Base-by-base conservation (phyloP, 2,329 filamentous ascomycete genomes). In the Sclerotinia nivalis region DNA sequence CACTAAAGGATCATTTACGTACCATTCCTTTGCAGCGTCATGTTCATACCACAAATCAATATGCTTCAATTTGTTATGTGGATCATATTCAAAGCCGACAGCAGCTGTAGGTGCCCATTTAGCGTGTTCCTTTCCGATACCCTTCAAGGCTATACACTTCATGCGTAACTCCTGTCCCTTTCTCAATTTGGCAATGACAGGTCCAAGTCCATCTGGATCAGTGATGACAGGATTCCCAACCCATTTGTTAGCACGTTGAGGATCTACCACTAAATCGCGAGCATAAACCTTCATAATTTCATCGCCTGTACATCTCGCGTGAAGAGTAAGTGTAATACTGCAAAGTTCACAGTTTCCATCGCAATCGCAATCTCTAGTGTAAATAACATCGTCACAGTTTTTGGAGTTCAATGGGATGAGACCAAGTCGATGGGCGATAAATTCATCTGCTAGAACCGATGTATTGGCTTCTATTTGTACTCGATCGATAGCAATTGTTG, bases 101-200 rank as follows among this genome's bases (percentile, higher is more conserved):
- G 96, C 96, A 54, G 93, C 87, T 49, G 92, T 95, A 2, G 96
- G 94, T 77, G 93, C 92, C 96, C 96, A 99, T 81, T 99, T 99
- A 13, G 96, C 93, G 81, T 99, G 96, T 80, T 99, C 96, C 84
- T 99, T 99, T 50, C 95, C 94, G 74, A 98, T 98, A 1, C 96
- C 96, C 85, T 98, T 98, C 85, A 97, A 97, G 65, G 95, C 96
- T 74, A 97, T 91, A 79, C 95, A 98, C 72, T 88, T 92, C 78
- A 99, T 88, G 80, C 93, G 91, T 71, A 99, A 83, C 81, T 97
- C 93, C 82, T 99, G 96, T 2, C 91, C 93, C 78, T 90, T 91
- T 70, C 95, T 87, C 78, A 99, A 83, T 84, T 98, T 98, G 77
- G 91, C 92, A 74, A 99, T 95, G 75, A 98, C 85, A 58, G 91